Percentiles rank a stretch among this genome's conserved stretches.
These are phyloP conservation scores for Tuber microsphaerosporum DNA, from an alignment of 495 filamentous ascomycete genomes.

Conservation along the genomic window DNA sequence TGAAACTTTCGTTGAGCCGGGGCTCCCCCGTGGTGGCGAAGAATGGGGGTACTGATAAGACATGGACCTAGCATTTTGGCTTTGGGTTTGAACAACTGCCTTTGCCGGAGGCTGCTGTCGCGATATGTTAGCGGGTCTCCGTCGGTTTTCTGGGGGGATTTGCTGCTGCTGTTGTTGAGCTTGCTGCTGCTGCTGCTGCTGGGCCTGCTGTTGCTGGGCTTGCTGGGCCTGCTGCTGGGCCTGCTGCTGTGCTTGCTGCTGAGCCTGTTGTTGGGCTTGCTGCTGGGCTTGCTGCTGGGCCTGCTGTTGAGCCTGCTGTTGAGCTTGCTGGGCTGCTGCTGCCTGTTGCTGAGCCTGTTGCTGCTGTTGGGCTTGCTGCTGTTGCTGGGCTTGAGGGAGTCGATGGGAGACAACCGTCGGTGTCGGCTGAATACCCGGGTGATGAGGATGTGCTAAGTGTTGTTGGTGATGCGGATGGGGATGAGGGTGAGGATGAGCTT, in stretches of 20 bases:
- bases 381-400: constrained; percentile 39
- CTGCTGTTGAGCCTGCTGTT: constrained; percentile 24
- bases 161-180: constrained; percentile 17
- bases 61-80: constrained; percentile 28
- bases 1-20: constrained; percentile 35
- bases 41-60: constrained; percentile 33
- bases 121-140: neutral
- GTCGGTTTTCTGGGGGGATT: constrained; percentile 29
- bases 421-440: constrained; percentile 33
- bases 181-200: constrained; percentile 27
- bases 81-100: constrained; percentile 22
- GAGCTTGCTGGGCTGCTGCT: constrained; percentile 8
- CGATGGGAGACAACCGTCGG: constrained; percentile 31
- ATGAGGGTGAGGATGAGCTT: constrained; percentile 35
- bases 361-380: constrained; percentile 43
- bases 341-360: constrained; percentile 26
- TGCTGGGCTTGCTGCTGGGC: constrained; percentile 27
- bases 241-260: constrained; percentile 21
- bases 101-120: neutral
- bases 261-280: constrained; percentile 9
- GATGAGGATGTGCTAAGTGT: constrained; percentile 31
- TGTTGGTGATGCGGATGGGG: constrained; percentile 35
- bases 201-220: constrained; percentile 7
- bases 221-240: constrained; percentile 18
- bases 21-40: constrained; percentile 32